Percentiles rank a stretch among this genome's conserved stretches.
These are phyloP conservation scores for Acanthamoeba pearcei DNA, from an alignment of 208 protist genomes.

Conservation along the genomic window DNA sequence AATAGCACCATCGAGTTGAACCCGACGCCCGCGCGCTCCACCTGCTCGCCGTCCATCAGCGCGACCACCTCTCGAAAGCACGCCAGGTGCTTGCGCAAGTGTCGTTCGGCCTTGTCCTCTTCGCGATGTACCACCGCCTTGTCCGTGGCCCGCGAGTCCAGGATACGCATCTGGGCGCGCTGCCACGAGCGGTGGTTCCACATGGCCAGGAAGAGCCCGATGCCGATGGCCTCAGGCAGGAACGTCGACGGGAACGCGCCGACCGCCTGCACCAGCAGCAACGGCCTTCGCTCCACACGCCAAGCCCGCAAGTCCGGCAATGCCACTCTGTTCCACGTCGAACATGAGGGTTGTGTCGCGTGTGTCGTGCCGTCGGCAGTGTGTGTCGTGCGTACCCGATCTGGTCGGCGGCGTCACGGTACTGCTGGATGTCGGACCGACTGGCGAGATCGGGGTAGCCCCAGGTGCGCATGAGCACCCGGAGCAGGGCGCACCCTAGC, in stretches of 20 bases:
- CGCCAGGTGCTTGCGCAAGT: background rate
- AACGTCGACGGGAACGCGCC: background rate
- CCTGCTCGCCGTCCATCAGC: background rate
- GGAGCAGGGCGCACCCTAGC: background rate
- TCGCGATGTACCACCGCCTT: background rate
- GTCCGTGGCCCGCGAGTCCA: background rate
- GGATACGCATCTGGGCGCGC: background rate
- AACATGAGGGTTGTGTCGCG: background rate
- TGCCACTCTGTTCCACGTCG: background rate
- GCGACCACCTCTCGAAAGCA: background rate
- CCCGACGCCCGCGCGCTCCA: background rate
- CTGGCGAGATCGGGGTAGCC: background rate
- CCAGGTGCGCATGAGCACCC: background rate
- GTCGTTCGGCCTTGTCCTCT: background rate
- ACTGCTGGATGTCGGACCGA: background rate
- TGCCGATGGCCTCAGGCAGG: background rate
- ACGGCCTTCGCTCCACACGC: background rate
- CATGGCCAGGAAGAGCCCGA: background rate
- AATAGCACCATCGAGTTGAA: background rate
- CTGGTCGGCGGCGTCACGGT: background rate
- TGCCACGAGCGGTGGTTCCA: background rate
- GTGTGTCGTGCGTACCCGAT: background rate
- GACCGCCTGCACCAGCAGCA: background rate
- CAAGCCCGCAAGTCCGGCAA: background rate
- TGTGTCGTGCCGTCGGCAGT: background rate